Base-by-base conservation (phyloP, 192 early-diverging fungal species). In the Piromyces finnis region DNA sequence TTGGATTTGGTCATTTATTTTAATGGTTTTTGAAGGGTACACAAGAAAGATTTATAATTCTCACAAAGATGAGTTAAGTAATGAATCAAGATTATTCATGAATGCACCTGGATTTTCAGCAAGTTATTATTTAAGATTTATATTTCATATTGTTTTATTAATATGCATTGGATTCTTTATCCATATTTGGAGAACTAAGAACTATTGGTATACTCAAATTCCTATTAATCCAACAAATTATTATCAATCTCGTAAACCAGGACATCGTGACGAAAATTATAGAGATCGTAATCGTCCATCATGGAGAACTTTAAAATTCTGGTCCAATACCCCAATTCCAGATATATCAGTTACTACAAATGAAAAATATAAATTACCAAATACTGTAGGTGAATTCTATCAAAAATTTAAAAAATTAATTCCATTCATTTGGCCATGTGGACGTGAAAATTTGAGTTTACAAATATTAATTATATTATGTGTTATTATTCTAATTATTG, bases 401-500 rank as follows among this genome's bases (percentile, higher is more conserved):
- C 51, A 68, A 29, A 32, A 14, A 77, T 68, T 68, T 68, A 68
- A 68, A n/a, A 68, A 68, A 68, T 68, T 68, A 68, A 68, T 68
- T n/a, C 51, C 51, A 68, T 68, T 68, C n/a, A 26, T 68, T 11
- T 68, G 51, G 51, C 51, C 51, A n/a, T 68, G 51, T 68, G 51
- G 51, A n/a, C 16, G 51, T 22, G 51, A 68, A 68, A 68, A 68
- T n/a, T 68, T 68, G n/a, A 68, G 51, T 68, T 68, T 68, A 68
- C 51, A 68, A n/a, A 68, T 68, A 26, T 68, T 68, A 68, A 68
- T 68, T 68, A 68, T 68, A 26, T 18, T 68, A 5, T 68, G 51
- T 68, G 26, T 68, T 9, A 68, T 68, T n/a, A 68, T 68, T n/a
- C n/a, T 68, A 68, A 68, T 82, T 12, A 51, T 83, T 68, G 87